Conservation (phyloP, 345 rosid genomes). For the Eucalyptus guilfoylei region DNA sequence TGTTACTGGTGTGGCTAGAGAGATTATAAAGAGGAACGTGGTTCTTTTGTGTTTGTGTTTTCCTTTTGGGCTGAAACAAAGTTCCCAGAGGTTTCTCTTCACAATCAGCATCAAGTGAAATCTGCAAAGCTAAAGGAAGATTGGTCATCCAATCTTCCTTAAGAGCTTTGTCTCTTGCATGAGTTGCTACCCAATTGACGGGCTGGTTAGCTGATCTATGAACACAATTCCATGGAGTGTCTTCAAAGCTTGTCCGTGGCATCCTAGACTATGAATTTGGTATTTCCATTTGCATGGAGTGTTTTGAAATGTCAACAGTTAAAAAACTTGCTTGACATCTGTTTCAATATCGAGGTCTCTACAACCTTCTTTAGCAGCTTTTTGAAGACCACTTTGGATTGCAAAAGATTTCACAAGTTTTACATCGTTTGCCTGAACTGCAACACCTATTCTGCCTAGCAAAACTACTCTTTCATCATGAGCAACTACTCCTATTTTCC, state of each 20-base stretch:
- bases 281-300: background rate
- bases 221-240: background rate
- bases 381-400: background rate
- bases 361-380: background rate
- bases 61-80: background rate
- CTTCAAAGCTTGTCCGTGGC: background rate
- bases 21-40: background rate
- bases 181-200: background rate
- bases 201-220: background rate
- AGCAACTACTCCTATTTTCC: background rate
- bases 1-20: background rate
- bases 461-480: background rate
- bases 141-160: background rate
- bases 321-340: background rate
- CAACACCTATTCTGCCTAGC: background rate
- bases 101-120: background rate
- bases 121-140: background rate
- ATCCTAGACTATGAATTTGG: background rate
- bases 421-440: background rate
- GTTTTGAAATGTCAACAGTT: background rate
- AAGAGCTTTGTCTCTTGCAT: background rate
- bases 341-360: background rate
- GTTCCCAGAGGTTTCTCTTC: background rate
- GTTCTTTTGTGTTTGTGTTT: background rate
- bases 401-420: background rate